Base-by-base conservation (phyloP, 371 early-diverging fungal genomes). In the Rhizopus sp. region DNA sequence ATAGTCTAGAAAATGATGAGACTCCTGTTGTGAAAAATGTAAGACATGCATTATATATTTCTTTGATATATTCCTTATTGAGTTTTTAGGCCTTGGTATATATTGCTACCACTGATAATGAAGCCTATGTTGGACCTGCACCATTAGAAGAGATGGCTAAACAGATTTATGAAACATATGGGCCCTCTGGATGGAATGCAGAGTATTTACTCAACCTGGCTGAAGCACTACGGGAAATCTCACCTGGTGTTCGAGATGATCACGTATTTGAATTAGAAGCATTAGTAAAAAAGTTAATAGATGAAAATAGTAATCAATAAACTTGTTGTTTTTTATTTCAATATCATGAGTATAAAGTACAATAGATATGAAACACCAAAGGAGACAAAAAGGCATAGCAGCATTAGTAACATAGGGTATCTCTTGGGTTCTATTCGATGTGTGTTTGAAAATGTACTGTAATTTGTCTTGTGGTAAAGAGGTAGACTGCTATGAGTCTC, bases 61-160 rank as follows among this genome's bases (percentile, higher is more conserved):
- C 41, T 38, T 9, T 42, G 48, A n/a, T 17, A 34, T 63, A 81
- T 77, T 60, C 51, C 56, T 15, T 38, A 8, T 6, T 29, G 3
- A 3, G 34, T 63, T 42, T 53, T 7, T 60, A 81, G 73, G 94
- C 92, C 0, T 62, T 90, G 53, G 88, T 92, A 7, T 96, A 95
- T 66, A 88, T 96, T 50, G 96, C 87, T 16, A 87, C 88, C 1
- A 85, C 87, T 7, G 69, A 81, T 30, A 95, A 96, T 66, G 87
- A 88, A 46, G 86, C 88, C 8, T 95, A 92, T 69, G 82, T 90
- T 3, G 94, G 96, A 1, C 88, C 90, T 2, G 85, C 87, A 31
- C 72, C 86, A 3, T 47, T 78, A n/a, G 80, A 84, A n/a, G 66
- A 65, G 0, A 86, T 96, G 41, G 93, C 95, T 0, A 33, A 67